Evolutionary conservation across 1,284 basidiomycete species (phyloP), one percentile per base, ranked within the genome.

Genomic region (Naganishia liquefaciens): DNA sequence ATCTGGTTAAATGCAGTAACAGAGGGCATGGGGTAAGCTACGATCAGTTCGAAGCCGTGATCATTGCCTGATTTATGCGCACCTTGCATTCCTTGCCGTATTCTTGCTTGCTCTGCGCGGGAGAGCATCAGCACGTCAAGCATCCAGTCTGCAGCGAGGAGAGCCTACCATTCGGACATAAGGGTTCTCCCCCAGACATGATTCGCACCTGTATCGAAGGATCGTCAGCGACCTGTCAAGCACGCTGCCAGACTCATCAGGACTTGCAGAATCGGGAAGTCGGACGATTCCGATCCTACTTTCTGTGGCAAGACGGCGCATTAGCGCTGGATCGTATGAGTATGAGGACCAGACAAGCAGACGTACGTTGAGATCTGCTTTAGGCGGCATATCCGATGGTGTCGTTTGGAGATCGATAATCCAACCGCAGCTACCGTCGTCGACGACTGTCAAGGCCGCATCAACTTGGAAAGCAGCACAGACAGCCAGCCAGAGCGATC

Each of bases 181-280:
- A 0, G 91, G 88, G 78, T 94, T 93, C 71, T 86, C 84, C 47
- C 91, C 91, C 39, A 94, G 82, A 79, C 92, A 94, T 80, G 93
- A 91, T 82, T 96, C 87, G 79, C 92, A 72, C 77, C 83, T 79
- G 70, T 70, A 90, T 23, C 92, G 85, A 76, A 91, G 89, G 2
- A 90, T 90, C 66, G 93, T 93, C 76, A 93, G 91, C 75, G 43
- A 54, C 5, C 37, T 10, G 42, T 57, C 54, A 58, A 33, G 21
- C 44, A 28, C 25, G 25, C 28, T 28, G 19, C 33, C 40, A 7
- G 9, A 17, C 7, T 47, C 13, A 1, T 43, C 33, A 13, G 2
- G 0, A 73, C 76, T 75, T 62, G 79, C 75, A 79, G 71, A 52
- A 78, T 76, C 4, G 77, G 76, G 61, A 79, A 79, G 69, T 79